Evolutionary conservation across 1,139 yeast species (phyloP).

Genomic region (Chernovozyma sophiae-reginae): DNA sequence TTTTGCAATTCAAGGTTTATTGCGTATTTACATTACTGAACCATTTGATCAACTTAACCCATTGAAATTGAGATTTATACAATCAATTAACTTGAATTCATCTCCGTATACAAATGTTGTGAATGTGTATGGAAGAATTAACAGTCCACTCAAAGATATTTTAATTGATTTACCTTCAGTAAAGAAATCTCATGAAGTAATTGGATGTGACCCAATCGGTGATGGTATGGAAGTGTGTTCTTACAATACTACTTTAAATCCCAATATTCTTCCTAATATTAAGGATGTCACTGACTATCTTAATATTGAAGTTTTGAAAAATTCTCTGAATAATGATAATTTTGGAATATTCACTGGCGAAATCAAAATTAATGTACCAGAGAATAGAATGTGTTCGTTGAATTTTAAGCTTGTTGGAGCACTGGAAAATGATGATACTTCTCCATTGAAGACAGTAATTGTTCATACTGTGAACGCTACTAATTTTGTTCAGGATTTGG

Average conservation of each 20-base stretch:
- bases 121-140: conserved; percentile 50
- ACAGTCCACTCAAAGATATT: conserved; percentile 32
- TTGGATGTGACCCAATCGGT: conserved; percentile 30
- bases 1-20: conserved; percentile 31
- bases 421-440: conserved; percentile 13
- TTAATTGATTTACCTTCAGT: conserved; percentile 63
- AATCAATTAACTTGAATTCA: conserved; percentile 45
- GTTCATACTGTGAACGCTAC: conserved; percentile 24
- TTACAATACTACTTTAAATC: conserved; percentile 47
- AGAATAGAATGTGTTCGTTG: conserved; percentile 62
- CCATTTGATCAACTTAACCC: conserved; percentile 64
- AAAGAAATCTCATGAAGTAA: conserved; percentile 25
- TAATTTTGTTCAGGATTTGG: background rate
- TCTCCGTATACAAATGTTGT: conserved; percentile 31
- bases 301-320: conserved; percentile 44
- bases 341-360: conserved; percentile 69
- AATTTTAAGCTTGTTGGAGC: conserved; percentile 41
- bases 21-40: conserved; percentile 30
- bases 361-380: conserved; percentile 51
- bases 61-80: conserved; percentile 64
- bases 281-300: conserved; percentile 39
- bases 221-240: conserved; percentile 53
- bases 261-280: conserved; percentile 46
- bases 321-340: conserved; percentile 43
- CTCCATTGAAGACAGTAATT: conserved; percentile 60